These are phyloP conservation scores for Marchantia polymorpha DNA, from an alignment of 225 moss, liverwort and hornwort species.

Conservation along the genomic window DNA sequence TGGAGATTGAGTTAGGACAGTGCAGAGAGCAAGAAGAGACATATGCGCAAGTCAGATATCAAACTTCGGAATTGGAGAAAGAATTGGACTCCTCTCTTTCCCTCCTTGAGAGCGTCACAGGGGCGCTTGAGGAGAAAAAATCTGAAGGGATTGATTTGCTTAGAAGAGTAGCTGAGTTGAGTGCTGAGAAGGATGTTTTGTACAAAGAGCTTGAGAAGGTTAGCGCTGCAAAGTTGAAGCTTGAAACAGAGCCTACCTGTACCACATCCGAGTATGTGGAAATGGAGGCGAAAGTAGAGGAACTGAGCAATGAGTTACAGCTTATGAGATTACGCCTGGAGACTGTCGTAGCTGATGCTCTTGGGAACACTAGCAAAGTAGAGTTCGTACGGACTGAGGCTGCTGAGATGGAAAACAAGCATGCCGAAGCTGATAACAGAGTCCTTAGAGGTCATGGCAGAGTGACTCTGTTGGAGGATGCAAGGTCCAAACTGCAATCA, in stretches of 20 bases:
- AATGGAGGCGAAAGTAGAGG: constrained; percentile 12
- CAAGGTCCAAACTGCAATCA: constrained; percentile 24
- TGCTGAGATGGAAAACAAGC: constrained; percentile 8
- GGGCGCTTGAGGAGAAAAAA: constrained; percentile 28
- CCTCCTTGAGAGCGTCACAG: constrained; percentile 21
- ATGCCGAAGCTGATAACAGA: constrained; percentile 13
- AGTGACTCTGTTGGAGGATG: background rate
- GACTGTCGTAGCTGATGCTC: constrained; percentile 17
- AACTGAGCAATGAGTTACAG: constrained; percentile 26
- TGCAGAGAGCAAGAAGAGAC: constrained; percentile 19
- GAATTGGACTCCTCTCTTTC: constrained; percentile 20
- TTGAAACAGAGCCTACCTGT: constrained; percentile 28
- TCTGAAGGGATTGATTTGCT: constrained; percentile 21
- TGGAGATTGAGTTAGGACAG: constrained; percentile 28
- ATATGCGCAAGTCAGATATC: constrained; percentile 16
- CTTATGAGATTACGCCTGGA: constrained; percentile 18
- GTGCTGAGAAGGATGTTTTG: constrained; percentile 24
- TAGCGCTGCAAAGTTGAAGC: constrained; percentile 15
- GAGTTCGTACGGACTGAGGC: constrained; percentile 9
- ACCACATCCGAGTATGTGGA: constrained; percentile 20
- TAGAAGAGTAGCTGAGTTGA: constrained; percentile 26
- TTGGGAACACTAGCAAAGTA: constrained; percentile 14
- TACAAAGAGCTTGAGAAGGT: constrained; percentile 26
- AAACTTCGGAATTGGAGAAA: constrained; percentile 26
- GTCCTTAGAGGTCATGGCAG: constrained; percentile 20